Evolutionary conservation across 2,329 filamentous ascomycete species (phyloP), one percentile per base, ranked within the genome.

Genomic region (Aspergillus fructus): DNA sequence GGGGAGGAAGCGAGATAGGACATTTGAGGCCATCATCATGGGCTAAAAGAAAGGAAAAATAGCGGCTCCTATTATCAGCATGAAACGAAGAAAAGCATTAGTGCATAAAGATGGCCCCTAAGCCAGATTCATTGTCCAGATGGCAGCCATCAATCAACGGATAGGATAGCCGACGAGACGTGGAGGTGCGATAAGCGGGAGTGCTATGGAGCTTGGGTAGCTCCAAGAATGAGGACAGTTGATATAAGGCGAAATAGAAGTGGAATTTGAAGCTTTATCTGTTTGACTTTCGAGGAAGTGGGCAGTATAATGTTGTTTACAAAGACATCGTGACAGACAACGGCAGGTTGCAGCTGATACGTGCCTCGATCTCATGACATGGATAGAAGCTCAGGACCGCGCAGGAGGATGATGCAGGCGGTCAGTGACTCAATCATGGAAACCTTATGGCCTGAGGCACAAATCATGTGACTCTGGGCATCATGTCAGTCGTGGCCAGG

Each of bases 1-100:
- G 42, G 80, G 80, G 23, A 83, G 73, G 40, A 77, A 71, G 6
- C 75, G 74, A 15, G 75, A 76, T 33, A 77, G 61, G 47, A 76
- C 65, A 61, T 76, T 77, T 30, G 74, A 77, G 59, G 72, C 69
- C 74, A 76, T 76, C 73, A 74, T 76, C 51, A 65, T 73, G 59
- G 37, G 46, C 42, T 55, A 56, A 49, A 27, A 27, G 34, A 46
- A n/a, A 51, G 24, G 11, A 49, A n/a, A 40, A 34, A 41, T 33
- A 37, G 52, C 48, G 7, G 12, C 33, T 40, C 57, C 53, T 58
- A 40, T 39, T 30, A 46, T 59, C 47, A 39, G 23, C 19, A 45
- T 53, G 40, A 19, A 19, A 53, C 49, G 54, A 19, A 34, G 9
- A 23, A 33, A 53, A 49, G 27, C 49, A 62, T 61, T 53, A 60